These are phyloP conservation scores for Leishmania turanica DNA, from an alignment of 208 protist genomes.

Conservation along the genomic window DNA sequence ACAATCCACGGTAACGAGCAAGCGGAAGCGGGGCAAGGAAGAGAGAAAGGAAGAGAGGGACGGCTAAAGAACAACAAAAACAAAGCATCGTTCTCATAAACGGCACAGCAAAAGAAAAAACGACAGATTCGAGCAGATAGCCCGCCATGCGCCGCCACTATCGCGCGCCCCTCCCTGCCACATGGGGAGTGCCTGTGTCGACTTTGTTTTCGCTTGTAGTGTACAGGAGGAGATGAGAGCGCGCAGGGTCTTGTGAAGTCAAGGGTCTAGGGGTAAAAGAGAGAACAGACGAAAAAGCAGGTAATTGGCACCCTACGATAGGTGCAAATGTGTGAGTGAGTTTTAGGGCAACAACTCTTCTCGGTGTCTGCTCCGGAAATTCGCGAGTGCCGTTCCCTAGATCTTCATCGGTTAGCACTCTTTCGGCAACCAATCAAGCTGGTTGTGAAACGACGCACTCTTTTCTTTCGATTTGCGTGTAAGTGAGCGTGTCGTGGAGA, in stretches of 20 bases:
- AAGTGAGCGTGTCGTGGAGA: background rate
- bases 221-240: background rate
- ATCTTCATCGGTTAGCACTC: background rate
- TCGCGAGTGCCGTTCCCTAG: background rate
- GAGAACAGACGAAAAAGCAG: slow-evolving; percentile 15
- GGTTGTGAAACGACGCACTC: background rate
- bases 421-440: background rate
- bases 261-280: background rate
- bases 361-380: background rate
- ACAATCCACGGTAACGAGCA: background rate
- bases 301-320: slow-evolving; percentile 13
- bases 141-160: background rate
- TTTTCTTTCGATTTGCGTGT: background rate
- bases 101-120: background rate
- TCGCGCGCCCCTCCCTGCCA: background rate
- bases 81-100: background rate
- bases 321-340: slow-evolving; percentile 12
- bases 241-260: background rate
- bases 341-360: background rate
- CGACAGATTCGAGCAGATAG: background rate
- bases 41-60: background rate
- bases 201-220: background rate
- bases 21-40: no score
- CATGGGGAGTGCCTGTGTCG: background rate
- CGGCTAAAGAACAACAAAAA: background rate